Evolutionary conservation across 2,329 filamentous ascomycete genomes (phyloP).

Genomic region (Neofusicoccum umdonicola): DNA sequence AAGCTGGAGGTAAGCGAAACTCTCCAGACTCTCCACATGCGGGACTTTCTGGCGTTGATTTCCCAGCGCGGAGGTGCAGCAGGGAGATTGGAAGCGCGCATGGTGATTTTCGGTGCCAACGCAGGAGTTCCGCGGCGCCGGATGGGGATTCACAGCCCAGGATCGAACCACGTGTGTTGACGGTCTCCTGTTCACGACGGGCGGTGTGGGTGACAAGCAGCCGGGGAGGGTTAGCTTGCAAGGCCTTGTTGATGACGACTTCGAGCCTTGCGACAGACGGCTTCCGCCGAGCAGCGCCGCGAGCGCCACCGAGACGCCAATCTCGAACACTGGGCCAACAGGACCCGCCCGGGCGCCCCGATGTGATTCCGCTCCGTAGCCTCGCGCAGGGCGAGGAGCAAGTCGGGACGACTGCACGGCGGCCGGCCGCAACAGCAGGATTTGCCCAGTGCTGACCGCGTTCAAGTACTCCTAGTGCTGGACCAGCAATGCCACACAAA

Average conservation of each 20-base stretch:
- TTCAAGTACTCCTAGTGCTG: neutral
- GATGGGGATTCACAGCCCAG: slow-evolving; percentile 3
- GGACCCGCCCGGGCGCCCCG: slow-evolving; percentile 1
- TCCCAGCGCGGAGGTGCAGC: neutral
- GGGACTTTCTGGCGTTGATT: neutral
- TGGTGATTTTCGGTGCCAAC: neutral
- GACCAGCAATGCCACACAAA: neutral
- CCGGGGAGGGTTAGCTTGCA: neutral
- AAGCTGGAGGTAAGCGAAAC: neutral
- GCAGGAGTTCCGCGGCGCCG: neutral
- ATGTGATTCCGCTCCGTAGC: neutral
- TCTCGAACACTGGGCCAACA: neutral
- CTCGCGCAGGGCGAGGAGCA: slow-evolving; percentile 1
- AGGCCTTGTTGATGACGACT: neutral
- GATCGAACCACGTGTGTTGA: slow-evolving; percentile 14
- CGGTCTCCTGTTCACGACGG: slow-evolving; percentile 2
- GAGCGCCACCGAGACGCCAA: neutral
- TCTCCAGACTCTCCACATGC: slow-evolving; percentile 12
- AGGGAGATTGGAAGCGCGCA: neutral
- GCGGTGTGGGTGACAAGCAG: neutral
- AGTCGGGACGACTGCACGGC: neutral
- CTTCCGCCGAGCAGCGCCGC: slow-evolving; percentile 2
- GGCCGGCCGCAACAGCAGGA: neutral
- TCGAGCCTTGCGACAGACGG: slow-evolving; percentile 9
- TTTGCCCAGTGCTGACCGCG: neutral